Conservation (phyloP, 2,329 filamentous ascomycete species). For the Neophaeococcomyces aloes region DNA sequence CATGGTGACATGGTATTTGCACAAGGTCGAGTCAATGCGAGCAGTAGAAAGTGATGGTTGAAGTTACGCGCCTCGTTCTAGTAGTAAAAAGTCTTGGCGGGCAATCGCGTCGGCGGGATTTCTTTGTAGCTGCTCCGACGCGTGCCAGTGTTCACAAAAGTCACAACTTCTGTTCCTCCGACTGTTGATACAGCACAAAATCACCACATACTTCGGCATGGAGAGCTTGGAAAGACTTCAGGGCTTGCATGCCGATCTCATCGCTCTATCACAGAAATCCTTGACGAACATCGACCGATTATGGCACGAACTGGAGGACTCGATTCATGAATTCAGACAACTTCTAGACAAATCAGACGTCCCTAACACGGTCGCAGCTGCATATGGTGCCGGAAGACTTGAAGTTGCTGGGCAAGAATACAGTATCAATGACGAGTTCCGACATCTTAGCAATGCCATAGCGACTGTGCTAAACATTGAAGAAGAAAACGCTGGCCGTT, state of each 20-base stretch:
- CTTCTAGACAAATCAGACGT: conserved; percentile 66
- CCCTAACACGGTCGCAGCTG: conserved; percentile 44
- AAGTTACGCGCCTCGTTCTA: too few relatives aligned
- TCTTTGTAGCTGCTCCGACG: not conserved
- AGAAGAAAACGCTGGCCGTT: conserved; percentile 69
- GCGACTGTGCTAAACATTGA: conserved; percentile 85
- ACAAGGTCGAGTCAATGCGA: too few relatives aligned
- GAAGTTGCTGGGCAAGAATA: conserved; percentile 63
- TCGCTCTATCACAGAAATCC: conserved; percentile 61
- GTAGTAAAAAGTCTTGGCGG: conserved; percentile 6
- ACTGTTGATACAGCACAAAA: not conserved
- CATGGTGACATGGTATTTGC: not conserved
- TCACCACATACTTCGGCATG: too few relatives aligned
- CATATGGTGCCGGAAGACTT: conserved; percentile 54
- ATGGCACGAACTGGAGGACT: conserved; percentile 53
- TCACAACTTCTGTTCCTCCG: not conserved
- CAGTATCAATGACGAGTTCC: conserved; percentile 74
- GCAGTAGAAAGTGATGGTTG: not conserved
- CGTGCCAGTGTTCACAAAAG: not conserved
- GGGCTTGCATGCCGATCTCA: conserved; percentile 75
- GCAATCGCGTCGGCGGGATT: not conserved
- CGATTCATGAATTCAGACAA: conserved; percentile 56
- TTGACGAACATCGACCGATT: conserved; percentile 61
- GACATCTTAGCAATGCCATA: conserved; percentile 68
- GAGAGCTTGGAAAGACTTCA: conserved; percentile 67